phyloP scores from a whole-genome alignment of 1,284 basidiomycete species.

The Porogramme epimiltina region DNA sequence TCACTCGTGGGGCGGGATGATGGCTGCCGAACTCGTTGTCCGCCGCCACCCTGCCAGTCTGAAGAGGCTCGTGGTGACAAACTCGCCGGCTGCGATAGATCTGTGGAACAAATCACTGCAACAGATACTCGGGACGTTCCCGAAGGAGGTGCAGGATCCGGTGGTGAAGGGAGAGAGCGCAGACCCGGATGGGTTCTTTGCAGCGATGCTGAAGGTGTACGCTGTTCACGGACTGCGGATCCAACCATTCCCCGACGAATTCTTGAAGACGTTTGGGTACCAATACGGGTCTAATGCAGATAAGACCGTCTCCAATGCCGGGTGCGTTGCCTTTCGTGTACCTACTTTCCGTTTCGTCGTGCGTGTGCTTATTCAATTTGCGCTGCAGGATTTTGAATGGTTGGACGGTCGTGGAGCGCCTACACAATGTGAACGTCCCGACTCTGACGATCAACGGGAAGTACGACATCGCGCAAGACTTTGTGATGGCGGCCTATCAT shows the following conservation, averaged over 20 bases:
- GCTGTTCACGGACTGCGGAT: slow-evolving; percentile 24
- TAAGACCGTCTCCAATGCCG: slow-evolving; percentile 20
- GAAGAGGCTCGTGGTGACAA: slow-evolving; percentile 27
- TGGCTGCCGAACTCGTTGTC: slow-evolving; percentile 25
- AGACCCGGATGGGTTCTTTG: slow-evolving; percentile 24
- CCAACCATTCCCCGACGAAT: slow-evolving; percentile 25
- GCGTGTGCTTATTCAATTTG: background rate
- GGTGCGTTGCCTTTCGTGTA: slow-evolving; percentile 11
- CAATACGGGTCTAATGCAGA: slow-evolving; percentile 21
- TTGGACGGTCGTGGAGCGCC: slow-evolving; percentile 29
- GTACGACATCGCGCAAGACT: slow-evolving; percentile 28
- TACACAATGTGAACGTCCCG: slow-evolving; percentile 27
- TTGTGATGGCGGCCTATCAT: slow-evolving; percentile 22
- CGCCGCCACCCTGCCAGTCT: slow-evolving; percentile 27
- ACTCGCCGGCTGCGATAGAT: slow-evolving; percentile 22
- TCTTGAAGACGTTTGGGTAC: slow-evolving; percentile 16
- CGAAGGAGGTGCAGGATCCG: slow-evolving; percentile 25
- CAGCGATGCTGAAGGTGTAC: slow-evolving; percentile 25
- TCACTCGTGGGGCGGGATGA: slow-evolving; percentile 38
- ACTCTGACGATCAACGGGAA: slow-evolving; percentile 32
- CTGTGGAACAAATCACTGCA: slow-evolving; percentile 24
- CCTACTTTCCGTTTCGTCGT: background rate
- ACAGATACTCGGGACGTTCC: slow-evolving; percentile 22
- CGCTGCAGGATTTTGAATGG: slow-evolving; percentile 41
- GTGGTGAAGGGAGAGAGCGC: slow-evolving; percentile 28